These are phyloP conservation scores for Chalara sp. DNA, from an alignment of 2,329 filamentous ascomycete genomes.

Conservation along the genomic window DNA sequence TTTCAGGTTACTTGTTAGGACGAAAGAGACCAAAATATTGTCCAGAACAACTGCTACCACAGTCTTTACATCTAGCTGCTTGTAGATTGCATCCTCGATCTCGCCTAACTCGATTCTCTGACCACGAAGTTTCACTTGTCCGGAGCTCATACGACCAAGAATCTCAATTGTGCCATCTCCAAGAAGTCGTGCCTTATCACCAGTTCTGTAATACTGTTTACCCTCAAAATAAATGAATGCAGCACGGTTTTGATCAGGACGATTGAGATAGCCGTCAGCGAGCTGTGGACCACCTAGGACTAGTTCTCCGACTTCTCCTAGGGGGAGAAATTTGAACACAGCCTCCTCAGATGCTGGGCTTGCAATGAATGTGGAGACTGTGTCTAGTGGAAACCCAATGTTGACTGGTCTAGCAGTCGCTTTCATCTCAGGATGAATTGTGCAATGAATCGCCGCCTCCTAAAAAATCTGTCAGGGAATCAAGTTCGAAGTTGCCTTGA, in stretches of 20 bases:
- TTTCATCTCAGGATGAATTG: conserved; percentile 58
- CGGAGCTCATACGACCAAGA: conserved; percentile 69
- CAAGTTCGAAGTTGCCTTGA: no score
- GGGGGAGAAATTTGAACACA: conserved; percentile 20
- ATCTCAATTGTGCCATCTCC: conserved; percentile 70
- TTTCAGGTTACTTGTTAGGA: conserved; percentile 34
- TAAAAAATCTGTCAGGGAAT: no score
- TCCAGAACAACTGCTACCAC: conserved; percentile 61
- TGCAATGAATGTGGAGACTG: conserved; percentile 44
- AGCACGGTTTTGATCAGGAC: conserved; percentile 63
- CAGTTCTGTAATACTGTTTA: conserved; percentile 74
- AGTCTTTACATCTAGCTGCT: conserved; percentile 53
- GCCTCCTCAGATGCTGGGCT: conserved; percentile 14
- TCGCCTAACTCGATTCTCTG: conserved; percentile 79
- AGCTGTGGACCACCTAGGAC: conserved; percentile 76
- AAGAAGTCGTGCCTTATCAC: conserved; percentile 70
- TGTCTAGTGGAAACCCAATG: conserved; percentile 74
- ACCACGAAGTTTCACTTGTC: conserved; percentile 81
- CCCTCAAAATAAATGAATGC: conserved; percentile 61
- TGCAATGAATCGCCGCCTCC: conserved; percentile 88
- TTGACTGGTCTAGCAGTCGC: conserved; percentile 52
- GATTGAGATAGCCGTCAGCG: conserved; percentile 75
- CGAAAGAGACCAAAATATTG: conserved; percentile 64
- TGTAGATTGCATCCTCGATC: conserved; percentile 63
- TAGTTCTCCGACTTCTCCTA: conserved; percentile 49